phyloP scores from a whole-genome alignment of 352 stramenopile genomes.

The Phytophthora citrophthora region DNA sequence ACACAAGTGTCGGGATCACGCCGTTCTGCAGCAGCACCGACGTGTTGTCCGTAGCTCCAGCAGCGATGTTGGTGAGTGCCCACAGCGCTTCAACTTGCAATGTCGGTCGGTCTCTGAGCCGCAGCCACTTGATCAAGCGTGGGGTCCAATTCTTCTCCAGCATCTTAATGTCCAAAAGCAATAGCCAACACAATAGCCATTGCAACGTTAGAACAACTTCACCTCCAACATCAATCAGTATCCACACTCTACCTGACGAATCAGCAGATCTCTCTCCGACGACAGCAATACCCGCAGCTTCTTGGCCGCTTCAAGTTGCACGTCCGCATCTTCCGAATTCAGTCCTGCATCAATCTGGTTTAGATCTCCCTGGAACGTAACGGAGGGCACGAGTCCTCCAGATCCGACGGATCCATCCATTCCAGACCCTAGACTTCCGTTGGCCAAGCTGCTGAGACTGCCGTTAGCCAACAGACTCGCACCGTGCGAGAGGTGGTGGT shows the following conservation, averaged over 20 bases:
- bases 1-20: conserved; percentile 92
- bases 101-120: conserved; percentile 76
- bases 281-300: conserved; percentile 88
- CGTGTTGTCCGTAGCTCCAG: conserved; percentile 91
- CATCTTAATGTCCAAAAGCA: conserved; percentile 55
- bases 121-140: conserved; percentile 86
- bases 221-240: not conserved
- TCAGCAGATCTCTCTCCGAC: conserved; percentile 84
- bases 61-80: conserved; percentile 96
- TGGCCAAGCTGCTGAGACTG: conserved; percentile 46
- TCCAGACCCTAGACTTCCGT: conserved; percentile 27
- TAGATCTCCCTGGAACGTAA: conserved; percentile 80
- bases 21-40: conserved; percentile 93
- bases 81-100: conserved; percentile 94
- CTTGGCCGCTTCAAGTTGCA: conserved; percentile 87
- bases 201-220: conserved; percentile 14
- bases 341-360: conserved; percentile 84
- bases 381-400: conserved; percentile 45
- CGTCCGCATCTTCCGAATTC: conserved; percentile 82
- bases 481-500: conserved; percentile 57
- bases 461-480: conserved; percentile 55
- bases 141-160: conserved; percentile 91
- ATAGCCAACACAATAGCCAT: conserved; percentile 6
- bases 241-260: conserved; percentile 68
- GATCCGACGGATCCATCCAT: conserved; percentile 41